Conservation (phyloP, 768 basidiomycete species). For the Boletus barrowsii region DNA sequence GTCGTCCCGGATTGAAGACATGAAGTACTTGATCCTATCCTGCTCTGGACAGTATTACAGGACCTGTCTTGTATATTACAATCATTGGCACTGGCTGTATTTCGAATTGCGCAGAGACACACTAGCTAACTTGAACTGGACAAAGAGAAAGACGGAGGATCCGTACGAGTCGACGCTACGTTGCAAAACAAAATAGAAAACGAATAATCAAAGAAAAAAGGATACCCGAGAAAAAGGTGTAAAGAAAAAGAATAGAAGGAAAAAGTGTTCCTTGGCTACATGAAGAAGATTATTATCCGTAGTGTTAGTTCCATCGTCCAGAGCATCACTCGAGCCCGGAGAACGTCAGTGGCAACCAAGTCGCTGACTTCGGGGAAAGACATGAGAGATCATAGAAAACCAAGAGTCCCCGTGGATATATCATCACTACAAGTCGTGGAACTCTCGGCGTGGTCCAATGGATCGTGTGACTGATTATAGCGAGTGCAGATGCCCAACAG, state of each 20-base stretch:
- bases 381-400: conserved; percentile 20
- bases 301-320: conserved; percentile 25
- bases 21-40: too few species aligned
- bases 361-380: conserved; percentile 14
- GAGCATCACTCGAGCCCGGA: conserved; percentile 2
- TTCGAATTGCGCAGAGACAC: conserved; percentile 7
- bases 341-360: conserved; percentile 2
- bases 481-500: conserved; percentile 17
- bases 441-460: conserved; percentile 12
- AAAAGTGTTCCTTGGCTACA: conserved; percentile 20
- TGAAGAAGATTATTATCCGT: conserved; percentile 29
- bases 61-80: too few species aligned
- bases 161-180: conserved; percentile 17
- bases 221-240: background rate
- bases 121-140: conserved; percentile 5
- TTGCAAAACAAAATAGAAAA: conserved; percentile 33
- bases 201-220: conserved; percentile 25
- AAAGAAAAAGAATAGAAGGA: background rate
- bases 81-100: background rate
- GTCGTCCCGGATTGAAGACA: too few species aligned
- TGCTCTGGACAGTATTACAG: too few species aligned
- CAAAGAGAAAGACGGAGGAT: conserved; percentile 18
- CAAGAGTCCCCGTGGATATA: conserved; percentile 24
- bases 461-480: conserved; percentile 26
- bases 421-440: conserved; percentile 24